These are phyloP conservation scores for Camelina hispida DNA, from an alignment of 345 rosid species.

Conservation along the genomic window DNA sequence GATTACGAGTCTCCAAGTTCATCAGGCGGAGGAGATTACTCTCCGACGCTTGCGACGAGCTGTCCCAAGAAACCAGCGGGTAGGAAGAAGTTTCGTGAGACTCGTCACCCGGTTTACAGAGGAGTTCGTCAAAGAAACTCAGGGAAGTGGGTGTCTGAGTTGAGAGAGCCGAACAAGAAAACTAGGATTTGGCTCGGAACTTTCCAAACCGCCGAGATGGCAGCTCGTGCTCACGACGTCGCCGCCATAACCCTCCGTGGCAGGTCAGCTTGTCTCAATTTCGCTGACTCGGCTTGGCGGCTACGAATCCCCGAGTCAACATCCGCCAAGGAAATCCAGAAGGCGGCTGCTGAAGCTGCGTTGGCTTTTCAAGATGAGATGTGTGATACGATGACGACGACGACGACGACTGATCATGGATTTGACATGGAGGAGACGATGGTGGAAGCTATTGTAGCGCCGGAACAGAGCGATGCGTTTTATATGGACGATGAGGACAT, in stretches of 20 bases:
- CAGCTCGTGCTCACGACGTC: constrained; percentile 94
- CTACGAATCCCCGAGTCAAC: constrained; percentile 64
- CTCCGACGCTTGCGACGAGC: constrained; percentile 57
- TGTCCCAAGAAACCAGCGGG: constrained; percentile 78
- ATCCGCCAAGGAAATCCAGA: constrained; percentile 67
- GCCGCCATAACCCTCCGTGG: constrained; percentile 80
- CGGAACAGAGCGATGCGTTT: neutral
- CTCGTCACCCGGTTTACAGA: constrained; percentile 64
- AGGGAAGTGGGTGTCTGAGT: constrained; percentile 89
- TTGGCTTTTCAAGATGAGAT: constrained; percentile 27
- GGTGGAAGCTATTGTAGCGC: neutral
- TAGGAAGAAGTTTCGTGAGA: constrained; percentile 84
- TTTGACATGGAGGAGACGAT: neutral
- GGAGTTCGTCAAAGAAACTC: constrained; percentile 50
- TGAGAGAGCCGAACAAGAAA: constrained; percentile 81
- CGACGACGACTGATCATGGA: constrained; percentile 34
- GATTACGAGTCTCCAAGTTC: constrained; percentile 47
- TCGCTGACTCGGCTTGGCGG: constrained; percentile 83
- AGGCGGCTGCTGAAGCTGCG: constrained; percentile 40
- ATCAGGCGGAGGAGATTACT: constrained; percentile 20
- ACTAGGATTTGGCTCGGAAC: constrained; percentile 90
- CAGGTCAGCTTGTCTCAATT: constrained; percentile 72
- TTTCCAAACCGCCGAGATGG: constrained; percentile 71
- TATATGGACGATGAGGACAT: constrained; percentile 55
- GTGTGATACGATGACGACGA: constrained; percentile 7